Evolutionary conservation across 2,329 filamentous ascomycete genomes (phyloP).

Genomic region (Setomelanomma holmii): DNA sequence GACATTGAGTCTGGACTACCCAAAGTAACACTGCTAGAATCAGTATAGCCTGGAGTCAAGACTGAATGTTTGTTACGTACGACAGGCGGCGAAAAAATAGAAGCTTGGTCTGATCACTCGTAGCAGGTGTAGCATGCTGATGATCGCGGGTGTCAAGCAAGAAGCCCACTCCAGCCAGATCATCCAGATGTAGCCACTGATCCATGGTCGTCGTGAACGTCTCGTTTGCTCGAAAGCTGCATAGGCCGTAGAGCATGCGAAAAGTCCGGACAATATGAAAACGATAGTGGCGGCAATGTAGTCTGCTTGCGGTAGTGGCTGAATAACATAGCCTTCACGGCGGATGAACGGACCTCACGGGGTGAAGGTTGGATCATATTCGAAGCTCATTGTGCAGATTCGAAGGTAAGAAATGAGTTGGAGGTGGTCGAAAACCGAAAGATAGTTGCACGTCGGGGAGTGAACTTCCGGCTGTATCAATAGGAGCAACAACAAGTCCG

Average conservation of each 20-base stretch:
- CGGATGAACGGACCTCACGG: conserved; percentile 35
- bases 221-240: conserved; percentile 35
- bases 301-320: conserved; percentile 24
- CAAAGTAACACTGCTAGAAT: conserved; percentile 26
- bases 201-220: conserved; percentile 23
- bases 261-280: conserved; percentile 27
- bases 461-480: too few relatives aligned
- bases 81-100: conserved; percentile 37
- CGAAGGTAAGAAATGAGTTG: too few relatives aligned
- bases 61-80: too few relatives aligned
- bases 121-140: conserved; percentile 44
- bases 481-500: too few relatives aligned
- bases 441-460: too few relatives aligned
- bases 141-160: conserved; percentile 50
- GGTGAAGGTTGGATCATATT: conserved; percentile 18
- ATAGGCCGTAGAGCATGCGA: conserved; percentile 37
- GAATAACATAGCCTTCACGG: conserved; percentile 19
- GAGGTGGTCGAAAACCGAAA: too few relatives aligned
- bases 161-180: conserved; percentile 57
- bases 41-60: conserved; percentile 2
- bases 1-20: conserved; percentile 36
- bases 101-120: conserved; percentile 42
- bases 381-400: background rate
- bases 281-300: conserved; percentile 26
- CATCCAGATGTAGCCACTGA: conserved; percentile 55